Evolutionary conservation across 129 eudicot species (phyloP), one percentile per base, ranked within the genome.

Genomic region (Ambrosia trifida): DNA sequence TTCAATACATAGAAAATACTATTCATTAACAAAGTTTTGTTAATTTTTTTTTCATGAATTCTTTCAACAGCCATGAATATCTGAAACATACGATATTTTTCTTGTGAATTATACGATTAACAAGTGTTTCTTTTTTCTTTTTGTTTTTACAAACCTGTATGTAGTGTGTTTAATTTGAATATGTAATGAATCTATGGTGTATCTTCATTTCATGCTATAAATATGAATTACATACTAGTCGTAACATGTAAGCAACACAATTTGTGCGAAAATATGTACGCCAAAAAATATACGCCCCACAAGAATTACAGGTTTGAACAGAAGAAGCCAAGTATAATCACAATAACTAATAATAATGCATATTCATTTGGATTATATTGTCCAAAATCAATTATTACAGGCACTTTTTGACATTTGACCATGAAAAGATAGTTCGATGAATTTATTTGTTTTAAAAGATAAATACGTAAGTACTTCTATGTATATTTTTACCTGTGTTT

Each of bases 401-500:
- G 30, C 11, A 19, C 35, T 11, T 24, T 24, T 20, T 20, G 35
- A 56, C 38, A 24, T 24, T 10, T 20, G 35, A 56, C 4, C n/a
- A 24, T 11, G 63, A 56, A 56, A 56, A 20, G 53, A 47, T 20
- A 9, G 32, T 56, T 56, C 10, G 36, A 20, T 68, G 9, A 33
- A 7, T 14, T 14, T 3, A 68, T 31, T 30, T 47, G 32, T 5
- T 5, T 31, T 11, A 16, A 38, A 11, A 17, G 0, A 58, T 8
- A 40, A 40, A 40, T 40, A 40, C 11, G 10, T 40, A 40, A 40
- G 44, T 40, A 40, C 44, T 9, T 69, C 17, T 24, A 11, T 10
- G n/a, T 19, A 38, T 19, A 28, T 43, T 33, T 51, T 40, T 40
- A 80, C 86, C 83, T 72, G 85, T 32, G 85, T 64, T 68, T 80